Base-by-base conservation (phyloP, 2,329 filamentous ascomycete genomes). In the Emergomyces pasteurianus region DNA sequence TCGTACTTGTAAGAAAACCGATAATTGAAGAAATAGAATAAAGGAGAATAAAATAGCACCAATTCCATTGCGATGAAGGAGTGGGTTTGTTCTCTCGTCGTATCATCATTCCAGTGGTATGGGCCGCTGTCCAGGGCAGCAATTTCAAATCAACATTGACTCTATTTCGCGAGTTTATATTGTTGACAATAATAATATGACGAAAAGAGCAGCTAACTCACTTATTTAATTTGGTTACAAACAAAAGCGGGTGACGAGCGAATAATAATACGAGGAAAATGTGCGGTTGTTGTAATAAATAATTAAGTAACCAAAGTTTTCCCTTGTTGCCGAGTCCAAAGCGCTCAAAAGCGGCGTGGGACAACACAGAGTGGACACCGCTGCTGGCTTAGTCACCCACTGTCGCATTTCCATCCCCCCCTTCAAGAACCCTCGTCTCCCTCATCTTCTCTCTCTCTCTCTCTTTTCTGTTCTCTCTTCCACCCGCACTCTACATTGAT, bases 391-490 rank as follows among this genome's bases (percentile, higher is more conserved):
- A 58, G 56, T 58, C 56, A 58, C 40, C 2, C 38, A 8, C 4
- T 21, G n/a, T n/a, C 6, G 1, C 3, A 23, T 31, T 31, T 28
- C 16, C 55, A 1, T 46, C 7, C 10, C 8, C 14, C 40, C 54
- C 7, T 50, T 56, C 58, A 53, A 52, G 64, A 65, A 67, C 60
- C 54, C 65, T 57, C 64, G 62, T 66, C 63, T 61, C 66, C 67
- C 63, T 64, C 63, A 53, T 40, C 57, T 58, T 56, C 40, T 59
- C 47, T 58, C 43, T 26, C 47, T 55, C n/a, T 60, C 58, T 58
- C 21, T 49, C 59, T 58, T n/a, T 8, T 40, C 34, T 16, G 9
- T 9, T n/a, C 12, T 36, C 52, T 3, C n/a, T 3, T 26, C 8
- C 21, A 5, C n/a, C 34, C 23, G 14, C 52, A 10, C 4, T 21